Conservation (phyloP, 2,329 filamentous ascomycete species). For the Cladosporium cucumerinum region DNA sequence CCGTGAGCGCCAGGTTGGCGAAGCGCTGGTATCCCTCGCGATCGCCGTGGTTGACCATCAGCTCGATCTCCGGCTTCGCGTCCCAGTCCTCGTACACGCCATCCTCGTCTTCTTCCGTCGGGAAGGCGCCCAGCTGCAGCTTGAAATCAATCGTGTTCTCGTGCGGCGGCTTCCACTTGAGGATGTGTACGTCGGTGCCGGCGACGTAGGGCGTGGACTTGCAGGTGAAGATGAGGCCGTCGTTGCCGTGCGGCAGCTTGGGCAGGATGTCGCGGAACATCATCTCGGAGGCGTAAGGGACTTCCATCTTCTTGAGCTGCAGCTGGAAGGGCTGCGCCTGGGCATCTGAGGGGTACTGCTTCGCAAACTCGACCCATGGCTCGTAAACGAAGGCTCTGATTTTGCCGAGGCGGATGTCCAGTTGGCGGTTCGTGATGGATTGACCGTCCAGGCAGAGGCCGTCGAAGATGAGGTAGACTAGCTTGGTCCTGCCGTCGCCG, state of each 20-base stretch:
- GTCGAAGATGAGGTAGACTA: slow-evolving; percentile 91
- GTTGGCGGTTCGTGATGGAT: slow-evolving; percentile 70
- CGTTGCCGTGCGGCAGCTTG: slow-evolving; percentile 83
- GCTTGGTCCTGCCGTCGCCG: slow-evolving; percentile 64
- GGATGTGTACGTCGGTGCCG: slow-evolving; percentile 87
- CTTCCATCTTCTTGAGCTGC: slow-evolving; percentile 84
- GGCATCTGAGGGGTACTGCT: slow-evolving; percentile 65
- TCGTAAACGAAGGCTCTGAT: slow-evolving; percentile 52
- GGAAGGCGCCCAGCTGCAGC: slow-evolving; percentile 70
- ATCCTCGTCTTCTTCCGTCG: slow-evolving; percentile 64
- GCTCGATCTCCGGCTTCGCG: slow-evolving; percentile 66
- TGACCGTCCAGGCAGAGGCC: slow-evolving; percentile 78
- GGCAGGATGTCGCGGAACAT: slow-evolving; percentile 89
- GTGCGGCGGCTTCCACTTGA: slow-evolving; percentile 95
- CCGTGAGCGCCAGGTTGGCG: slow-evolving; percentile 64
- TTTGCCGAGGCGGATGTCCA: slow-evolving; percentile 86
- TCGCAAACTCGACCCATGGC: slow-evolving; percentile 42
- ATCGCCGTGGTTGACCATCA: slow-evolving; percentile 67
- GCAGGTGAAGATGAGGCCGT: slow-evolving; percentile 97
- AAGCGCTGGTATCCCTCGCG: slow-evolving; percentile 59
- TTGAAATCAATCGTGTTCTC: slow-evolving; percentile 96
- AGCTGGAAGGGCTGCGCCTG: slow-evolving; percentile 73
- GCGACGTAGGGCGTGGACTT: slow-evolving; percentile 79
- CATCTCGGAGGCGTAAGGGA: slow-evolving; percentile 82
- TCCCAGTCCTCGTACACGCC: slow-evolving; percentile 76